A percentile compares a stretch with the other conserved stretches of the same genome.
These are phyloP conservation scores for Prinsepia uniflora DNA, from an alignment of 306 rosid genomes.

Conservation along the genomic window DNA sequence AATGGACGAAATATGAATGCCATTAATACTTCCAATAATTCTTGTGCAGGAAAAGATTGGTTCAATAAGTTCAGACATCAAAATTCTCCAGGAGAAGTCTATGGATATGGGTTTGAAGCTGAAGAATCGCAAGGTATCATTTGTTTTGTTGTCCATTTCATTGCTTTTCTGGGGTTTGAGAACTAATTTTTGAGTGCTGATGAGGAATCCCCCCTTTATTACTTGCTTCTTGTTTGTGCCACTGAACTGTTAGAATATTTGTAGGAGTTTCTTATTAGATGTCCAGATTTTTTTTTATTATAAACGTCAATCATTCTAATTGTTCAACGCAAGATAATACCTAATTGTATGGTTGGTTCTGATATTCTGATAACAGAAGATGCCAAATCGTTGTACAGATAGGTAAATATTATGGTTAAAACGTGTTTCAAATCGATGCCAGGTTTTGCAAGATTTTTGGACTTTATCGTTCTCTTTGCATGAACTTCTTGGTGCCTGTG, in stretches of 20 bases:
- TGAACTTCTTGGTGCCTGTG: no score
- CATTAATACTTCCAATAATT: slow-evolving; percentile 7
- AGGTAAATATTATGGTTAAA: no score
- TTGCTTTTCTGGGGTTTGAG: neutral
- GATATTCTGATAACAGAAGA: no score
- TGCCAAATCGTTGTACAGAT: no score
- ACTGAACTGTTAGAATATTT: neutral
- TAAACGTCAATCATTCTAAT: neutral
- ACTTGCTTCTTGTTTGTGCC: neutral
- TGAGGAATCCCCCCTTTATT: neutral
- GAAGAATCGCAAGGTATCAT: slow-evolving; percentile 95
- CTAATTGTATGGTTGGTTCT: no score
- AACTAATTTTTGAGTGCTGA: neutral
- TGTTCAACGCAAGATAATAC: neutral
- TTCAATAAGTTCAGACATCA: slow-evolving; percentile 96
- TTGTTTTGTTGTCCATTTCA: slow-evolving; percentile 1
- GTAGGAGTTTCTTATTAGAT: neutral
- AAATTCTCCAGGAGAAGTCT: slow-evolving; percentile 94
- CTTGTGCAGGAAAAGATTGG: slow-evolving; percentile 81
- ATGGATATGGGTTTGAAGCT: slow-evolving; percentile 96
- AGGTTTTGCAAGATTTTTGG: no score
- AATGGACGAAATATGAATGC: neutral
- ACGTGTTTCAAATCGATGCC: no score
- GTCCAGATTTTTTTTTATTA: neutral
- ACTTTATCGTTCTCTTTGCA: no score